Percentiles rank a stretch among this genome's conserved stretches.
These are phyloP conservation scores for Smallanthus sonchifolius DNA, from an alignment of 129 eudicot species.

Conservation along the genomic window DNA sequence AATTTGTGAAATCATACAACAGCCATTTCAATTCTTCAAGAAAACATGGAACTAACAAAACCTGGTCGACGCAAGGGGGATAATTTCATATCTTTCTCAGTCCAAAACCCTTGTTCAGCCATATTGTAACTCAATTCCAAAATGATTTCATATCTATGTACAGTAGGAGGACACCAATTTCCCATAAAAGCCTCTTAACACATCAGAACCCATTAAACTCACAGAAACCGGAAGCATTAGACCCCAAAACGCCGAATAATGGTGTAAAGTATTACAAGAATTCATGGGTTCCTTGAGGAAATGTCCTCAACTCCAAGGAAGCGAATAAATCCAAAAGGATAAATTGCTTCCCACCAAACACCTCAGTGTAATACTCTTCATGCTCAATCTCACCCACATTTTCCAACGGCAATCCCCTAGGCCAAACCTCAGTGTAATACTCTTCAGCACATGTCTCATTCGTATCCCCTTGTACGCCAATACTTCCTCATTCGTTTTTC, in stretches of 20 bases:
- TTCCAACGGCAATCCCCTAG: slow-evolving; percentile 5
- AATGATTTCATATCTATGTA: slow-evolving; percentile 74
- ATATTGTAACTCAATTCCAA: slow-evolving; percentile 81
- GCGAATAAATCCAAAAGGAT: neutral
- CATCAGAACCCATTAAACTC: slow-evolving; percentile 95
- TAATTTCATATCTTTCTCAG: slow-evolving; percentile 81
- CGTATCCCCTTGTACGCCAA: too few species aligned
- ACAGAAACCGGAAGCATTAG: slow-evolving; percentile 37
- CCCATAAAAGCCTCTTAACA: slow-evolving; percentile 90
- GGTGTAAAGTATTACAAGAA: slow-evolving; percentile 6
- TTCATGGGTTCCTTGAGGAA: slow-evolving; percentile 1
- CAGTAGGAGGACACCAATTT: slow-evolving; percentile 94
- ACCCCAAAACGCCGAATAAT: slow-evolving; percentile 13
- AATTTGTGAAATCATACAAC: too few species aligned
- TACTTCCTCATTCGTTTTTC: too few species aligned
- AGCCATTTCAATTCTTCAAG: too few species aligned
- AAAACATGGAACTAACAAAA: too few species aligned
- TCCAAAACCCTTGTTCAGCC: slow-evolving; percentile 99
- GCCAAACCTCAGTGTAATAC: too few species aligned
- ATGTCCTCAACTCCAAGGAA: slow-evolving; percentile 8
- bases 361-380: slow-evolving; percentile 8
- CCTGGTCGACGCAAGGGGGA: too few species aligned
- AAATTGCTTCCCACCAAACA: slow-evolving; percentile 12
- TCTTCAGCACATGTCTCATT: too few species aligned
- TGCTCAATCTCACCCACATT: slow-evolving; percentile 9